phyloP scores from a whole-genome alignment of 2,329 filamentous ascomycete genomes.

The Penicillium sp. region DNA sequence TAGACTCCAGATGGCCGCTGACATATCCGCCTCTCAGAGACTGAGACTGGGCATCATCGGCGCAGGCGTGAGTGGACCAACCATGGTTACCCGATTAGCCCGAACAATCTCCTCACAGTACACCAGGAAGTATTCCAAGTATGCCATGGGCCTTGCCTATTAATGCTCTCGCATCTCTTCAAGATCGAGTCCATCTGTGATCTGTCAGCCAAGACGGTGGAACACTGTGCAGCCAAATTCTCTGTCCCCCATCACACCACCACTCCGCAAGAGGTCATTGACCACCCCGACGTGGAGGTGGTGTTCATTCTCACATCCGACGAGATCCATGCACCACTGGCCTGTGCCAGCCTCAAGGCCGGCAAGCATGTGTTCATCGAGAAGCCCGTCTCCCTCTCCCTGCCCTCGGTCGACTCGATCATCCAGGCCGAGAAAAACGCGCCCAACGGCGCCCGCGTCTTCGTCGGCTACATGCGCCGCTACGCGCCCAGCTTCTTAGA shows the following conservation, averaged over 20 bases:
- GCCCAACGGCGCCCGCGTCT: slow-evolving; percentile 14
- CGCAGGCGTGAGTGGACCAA: slow-evolving; percentile 11
- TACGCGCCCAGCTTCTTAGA: slow-evolving; percentile 16
- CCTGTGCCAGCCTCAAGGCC: slow-evolving; percentile 14
- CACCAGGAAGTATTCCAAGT: slow-evolving; percentile 19
- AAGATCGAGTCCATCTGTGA: slow-evolving; percentile 19
- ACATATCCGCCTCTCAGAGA: slow-evolving; percentile 6
- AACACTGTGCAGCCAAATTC: slow-evolving; percentile 16
- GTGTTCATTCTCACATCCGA: slow-evolving; percentile 23
- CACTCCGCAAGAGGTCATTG: slow-evolving; percentile 15
- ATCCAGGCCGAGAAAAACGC: slow-evolving; percentile 15
- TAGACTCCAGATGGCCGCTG: no score
- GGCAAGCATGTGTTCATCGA: slow-evolving; percentile 20
- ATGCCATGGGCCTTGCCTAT: slow-evolving; percentile 15
- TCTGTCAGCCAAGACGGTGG: slow-evolving; percentile 14
- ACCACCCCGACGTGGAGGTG: slow-evolving; percentile 12
- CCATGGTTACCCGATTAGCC: background rate
- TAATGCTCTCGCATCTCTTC: slow-evolving; percentile 17
- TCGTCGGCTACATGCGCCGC: slow-evolving; percentile 21
- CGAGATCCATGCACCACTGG: slow-evolving; percentile 17
- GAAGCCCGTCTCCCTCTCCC: slow-evolving; percentile 15
- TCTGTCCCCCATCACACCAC: slow-evolving; percentile 13
- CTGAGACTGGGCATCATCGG: slow-evolving; percentile 15
- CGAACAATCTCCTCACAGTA: background rate
- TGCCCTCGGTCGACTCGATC: slow-evolving; percentile 12